Evolutionary conservation across 331 rosid genomes (phyloP).

Genomic region (Malus hybrid): DNA sequence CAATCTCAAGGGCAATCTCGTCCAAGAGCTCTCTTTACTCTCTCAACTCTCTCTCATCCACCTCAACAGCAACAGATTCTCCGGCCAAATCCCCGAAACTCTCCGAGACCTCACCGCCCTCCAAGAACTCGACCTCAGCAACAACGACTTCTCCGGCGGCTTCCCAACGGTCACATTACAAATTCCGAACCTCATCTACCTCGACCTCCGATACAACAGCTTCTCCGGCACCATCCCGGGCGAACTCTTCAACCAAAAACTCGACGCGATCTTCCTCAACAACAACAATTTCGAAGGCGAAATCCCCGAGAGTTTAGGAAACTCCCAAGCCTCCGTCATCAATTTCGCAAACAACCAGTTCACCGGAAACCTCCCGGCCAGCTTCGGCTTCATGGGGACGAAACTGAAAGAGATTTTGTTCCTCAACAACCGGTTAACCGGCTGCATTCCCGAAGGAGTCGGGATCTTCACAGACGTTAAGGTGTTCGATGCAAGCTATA

Average conservation of each 20-base stretch:
- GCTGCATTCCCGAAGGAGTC: constrained; percentile 90
- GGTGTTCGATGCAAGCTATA: constrained; percentile 80
- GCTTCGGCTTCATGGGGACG: constrained; percentile 77
- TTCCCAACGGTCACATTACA: constrained; percentile 55
- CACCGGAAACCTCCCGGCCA: constrained; percentile 62
- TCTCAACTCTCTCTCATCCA: constrained; percentile 66
- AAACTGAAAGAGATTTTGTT: constrained; percentile 76
- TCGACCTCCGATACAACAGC: constrained; percentile 79
- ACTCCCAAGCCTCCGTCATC: constrained; percentile 91
- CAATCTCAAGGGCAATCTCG: constrained; percentile 68
- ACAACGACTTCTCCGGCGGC: constrained; percentile 75
- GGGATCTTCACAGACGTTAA: constrained; percentile 78
- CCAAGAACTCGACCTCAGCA: constrained; percentile 84
- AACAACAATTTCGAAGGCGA: constrained; percentile 75
- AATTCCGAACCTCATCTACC: constrained; percentile 67
- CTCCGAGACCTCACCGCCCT: constrained; percentile 49
- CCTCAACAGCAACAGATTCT: constrained; percentile 72
- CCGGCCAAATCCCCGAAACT: constrained; percentile 60
- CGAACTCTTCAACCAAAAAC: constrained; percentile 51
- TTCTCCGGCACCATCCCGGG: constrained; percentile 73
- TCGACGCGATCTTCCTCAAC: constrained; percentile 87
- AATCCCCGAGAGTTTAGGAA: constrained; percentile 71
- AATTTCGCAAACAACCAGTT: constrained; percentile 77
- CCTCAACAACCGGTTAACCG: constrained; percentile 73
- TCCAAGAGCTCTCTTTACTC: constrained; percentile 67